Evolutionary conservation across 106 monocot genomes (phyloP).

Genomic region (Hemerocallis citrina): DNA sequence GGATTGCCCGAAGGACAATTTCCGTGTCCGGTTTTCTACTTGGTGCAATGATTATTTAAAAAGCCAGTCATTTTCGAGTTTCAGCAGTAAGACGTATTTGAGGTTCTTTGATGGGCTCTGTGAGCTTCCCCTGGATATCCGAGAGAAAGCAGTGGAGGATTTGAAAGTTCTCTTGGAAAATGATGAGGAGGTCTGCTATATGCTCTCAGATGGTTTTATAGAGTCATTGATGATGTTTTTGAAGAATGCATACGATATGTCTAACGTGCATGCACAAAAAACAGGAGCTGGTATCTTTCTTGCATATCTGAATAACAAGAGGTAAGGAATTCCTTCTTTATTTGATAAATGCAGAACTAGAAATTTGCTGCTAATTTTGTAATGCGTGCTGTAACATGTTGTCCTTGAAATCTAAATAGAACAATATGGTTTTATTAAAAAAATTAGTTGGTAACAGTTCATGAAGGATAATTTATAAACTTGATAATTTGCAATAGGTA

Average conservation of each 20-base stretch:
- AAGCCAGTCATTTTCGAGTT: conserved; percentile 36
- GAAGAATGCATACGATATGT: conserved; percentile 26
- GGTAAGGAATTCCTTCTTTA: conserved; percentile 32
- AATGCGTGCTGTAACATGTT: too few relatives aligned
- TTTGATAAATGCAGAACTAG: too few relatives aligned
- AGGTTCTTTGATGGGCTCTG: conserved; percentile 51
- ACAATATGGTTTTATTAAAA: too few relatives aligned
- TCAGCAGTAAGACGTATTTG: conserved; percentile 47
- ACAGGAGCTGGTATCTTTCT: conserved; percentile 51
- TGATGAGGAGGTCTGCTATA: conserved; percentile 26
- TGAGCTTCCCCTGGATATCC: conserved; percentile 29
- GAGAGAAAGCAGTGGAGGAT: conserved; percentile 42
- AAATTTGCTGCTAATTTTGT: too few relatives aligned
- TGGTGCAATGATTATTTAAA: conserved; percentile 56
- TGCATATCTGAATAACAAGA: conserved; percentile 35
- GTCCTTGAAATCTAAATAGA: too few relatives aligned
- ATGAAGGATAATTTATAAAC: too few relatives aligned
- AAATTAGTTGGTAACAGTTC: too few relatives aligned
- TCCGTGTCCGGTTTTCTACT: conserved; percentile 27
- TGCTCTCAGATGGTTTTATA: conserved; percentile 57
- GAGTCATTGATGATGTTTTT: conserved; percentile 56
- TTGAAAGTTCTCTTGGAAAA: conserved; percentile 31
- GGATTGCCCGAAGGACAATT: conserved; percentile 15
- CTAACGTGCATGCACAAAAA: conserved; percentile 39
- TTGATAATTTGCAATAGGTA: too few relatives aligned